These are phyloP conservation scores for Myriosclerotinia curreyana DNA, from an alignment of 2,329 filamentous ascomycete species.

Conservation along the genomic window DNA sequence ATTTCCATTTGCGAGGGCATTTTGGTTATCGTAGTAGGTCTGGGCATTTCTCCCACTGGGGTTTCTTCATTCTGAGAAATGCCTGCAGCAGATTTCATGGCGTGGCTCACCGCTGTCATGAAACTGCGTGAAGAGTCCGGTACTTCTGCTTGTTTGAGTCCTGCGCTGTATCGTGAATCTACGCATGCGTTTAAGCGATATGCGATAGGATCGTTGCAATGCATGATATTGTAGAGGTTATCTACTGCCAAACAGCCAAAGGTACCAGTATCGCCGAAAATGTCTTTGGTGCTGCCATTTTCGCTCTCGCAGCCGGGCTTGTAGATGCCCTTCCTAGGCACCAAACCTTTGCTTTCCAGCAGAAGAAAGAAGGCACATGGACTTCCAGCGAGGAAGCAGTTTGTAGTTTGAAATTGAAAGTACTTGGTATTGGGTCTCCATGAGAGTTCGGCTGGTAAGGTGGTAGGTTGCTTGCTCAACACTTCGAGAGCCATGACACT, in stretches of 20 bases:
- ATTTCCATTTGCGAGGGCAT: conserved; percentile 74
- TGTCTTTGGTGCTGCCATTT: conserved; percentile 53
- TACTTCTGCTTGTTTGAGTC: conserved; percentile 73
- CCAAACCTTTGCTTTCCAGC: conserved; percentile 67
- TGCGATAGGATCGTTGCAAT: conserved; percentile 69
- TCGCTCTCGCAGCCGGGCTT: conserved; percentile 71
- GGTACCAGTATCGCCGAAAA: conserved; percentile 74
- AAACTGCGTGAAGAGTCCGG: conserved; percentile 68
- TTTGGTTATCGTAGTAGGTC: conserved; percentile 42
- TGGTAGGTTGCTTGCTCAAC: conserved; percentile 81
- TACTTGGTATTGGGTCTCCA: conserved; percentile 50
- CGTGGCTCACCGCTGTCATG: conserved; percentile 61
- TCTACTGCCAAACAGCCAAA: conserved; percentile 93
- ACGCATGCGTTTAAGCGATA: conserved; percentile 90
- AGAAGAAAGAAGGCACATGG: conserved; percentile 91
- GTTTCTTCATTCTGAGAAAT: conserved; percentile 41
- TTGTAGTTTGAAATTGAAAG: conserved; percentile 90
- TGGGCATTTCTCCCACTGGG: conserved; percentile 42
- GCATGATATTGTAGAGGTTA: conserved; percentile 93
- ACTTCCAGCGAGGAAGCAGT: conserved; percentile 85
- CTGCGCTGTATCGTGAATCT: conserved; percentile 73
- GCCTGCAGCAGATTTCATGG: conserved; percentile 61
- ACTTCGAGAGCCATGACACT: conserved; percentile 94
- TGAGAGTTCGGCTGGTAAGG: conserved; percentile 46
- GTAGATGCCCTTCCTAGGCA: conserved; percentile 70